Percentiles rank a stretch among this genome's conserved stretches.
Evolutionary conservation across 1,284 basidiomycete species (phyloP).

Genomic region (Volvariella volvacea): DNA sequence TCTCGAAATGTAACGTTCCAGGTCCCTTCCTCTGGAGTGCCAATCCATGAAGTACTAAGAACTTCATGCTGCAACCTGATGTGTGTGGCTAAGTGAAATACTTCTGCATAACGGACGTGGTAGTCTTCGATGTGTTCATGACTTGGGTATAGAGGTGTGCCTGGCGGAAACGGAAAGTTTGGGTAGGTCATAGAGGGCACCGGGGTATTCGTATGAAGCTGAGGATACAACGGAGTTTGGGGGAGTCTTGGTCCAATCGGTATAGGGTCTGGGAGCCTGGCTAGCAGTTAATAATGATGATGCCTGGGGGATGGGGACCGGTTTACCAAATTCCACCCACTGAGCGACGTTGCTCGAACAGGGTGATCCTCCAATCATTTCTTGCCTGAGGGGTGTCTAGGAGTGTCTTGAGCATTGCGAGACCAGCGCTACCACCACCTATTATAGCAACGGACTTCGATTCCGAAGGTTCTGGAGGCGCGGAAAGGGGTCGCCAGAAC

Average conservation of each 20-base stretch:
- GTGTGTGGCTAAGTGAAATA: no score
- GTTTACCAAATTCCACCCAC: constrained; percentile 46
- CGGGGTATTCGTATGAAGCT: constrained; percentile 49
- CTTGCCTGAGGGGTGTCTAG: constrained; percentile 37
- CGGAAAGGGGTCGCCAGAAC: no score
- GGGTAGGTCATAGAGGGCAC: constrained; percentile 48
- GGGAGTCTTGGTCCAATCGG: constrained; percentile 36
- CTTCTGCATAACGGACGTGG: constrained; percentile 37
- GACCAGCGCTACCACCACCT: constrained; percentile 44
- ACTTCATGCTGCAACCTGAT: no score
- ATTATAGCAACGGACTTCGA: constrained; percentile 45
- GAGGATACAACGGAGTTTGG: constrained; percentile 48
- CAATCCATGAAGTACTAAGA: no score
- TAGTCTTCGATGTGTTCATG: constrained; percentile 36
- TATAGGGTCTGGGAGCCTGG: constrained; percentile 34
- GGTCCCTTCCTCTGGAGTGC: no score
- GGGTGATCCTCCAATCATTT: constrained; percentile 36
- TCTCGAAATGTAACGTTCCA: no score
- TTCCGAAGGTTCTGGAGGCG: no score
- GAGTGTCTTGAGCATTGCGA: constrained; percentile 44
- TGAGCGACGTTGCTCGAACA: constrained; percentile 44
- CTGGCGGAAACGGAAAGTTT: constrained; percentile 40
- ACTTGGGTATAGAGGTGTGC: constrained; percentile 42
- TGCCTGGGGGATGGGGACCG: not conserved
- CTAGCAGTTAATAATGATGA: not conserved